Conservation (phyloP, 805 yeast species). For the Suhomyces sp. region DNA sequence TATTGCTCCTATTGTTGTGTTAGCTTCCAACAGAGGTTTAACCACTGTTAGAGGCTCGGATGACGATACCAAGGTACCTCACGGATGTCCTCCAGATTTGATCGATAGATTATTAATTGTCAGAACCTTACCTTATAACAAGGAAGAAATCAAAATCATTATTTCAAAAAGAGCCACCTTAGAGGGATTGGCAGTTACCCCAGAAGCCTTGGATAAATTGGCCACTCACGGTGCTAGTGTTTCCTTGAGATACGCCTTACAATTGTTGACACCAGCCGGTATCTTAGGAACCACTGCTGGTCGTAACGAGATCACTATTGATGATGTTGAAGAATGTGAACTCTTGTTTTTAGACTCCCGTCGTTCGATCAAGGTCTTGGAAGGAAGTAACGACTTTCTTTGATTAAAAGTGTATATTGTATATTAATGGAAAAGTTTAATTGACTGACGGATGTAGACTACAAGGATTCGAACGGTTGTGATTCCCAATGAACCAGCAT, state of each 20-base stretch:
- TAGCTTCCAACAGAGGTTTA: conserved; percentile 95
- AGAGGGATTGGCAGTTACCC: conserved; percentile 65
- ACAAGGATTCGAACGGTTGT: too few species aligned
- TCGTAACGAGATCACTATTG: conserved; percentile 62
- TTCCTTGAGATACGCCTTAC: conserved; percentile 89
- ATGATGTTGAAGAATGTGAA: conserved; percentile 84
- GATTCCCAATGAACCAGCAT: too few species aligned
- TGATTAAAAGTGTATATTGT: conserved; percentile 22
- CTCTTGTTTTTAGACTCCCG: conserved; percentile 80
- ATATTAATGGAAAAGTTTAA: conserved; percentile 2
- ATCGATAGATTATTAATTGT: conserved; percentile 89
- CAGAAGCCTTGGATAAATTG: conserved; percentile 71
- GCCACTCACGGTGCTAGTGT: conserved; percentile 73
- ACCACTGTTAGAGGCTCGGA: conserved; percentile 88
- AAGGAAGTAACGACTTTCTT: conserved; percentile 42
- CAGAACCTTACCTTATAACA: conserved; percentile 84
- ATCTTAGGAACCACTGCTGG: conserved; percentile 74
- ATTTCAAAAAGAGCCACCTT: conserved; percentile 77
- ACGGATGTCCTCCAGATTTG: conserved; percentile 95
- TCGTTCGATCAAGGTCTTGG: conserved; percentile 72
- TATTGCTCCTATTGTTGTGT: conserved; percentile 90
- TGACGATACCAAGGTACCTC: conserved; percentile 82
- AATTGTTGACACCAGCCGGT: conserved; percentile 87
- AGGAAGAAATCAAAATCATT: conserved; percentile 78
- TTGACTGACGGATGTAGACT: too few species aligned